phyloP scores from a whole-genome alignment of 2,329 filamentous ascomycete species.

The Clarireedia hainanense region DNA sequence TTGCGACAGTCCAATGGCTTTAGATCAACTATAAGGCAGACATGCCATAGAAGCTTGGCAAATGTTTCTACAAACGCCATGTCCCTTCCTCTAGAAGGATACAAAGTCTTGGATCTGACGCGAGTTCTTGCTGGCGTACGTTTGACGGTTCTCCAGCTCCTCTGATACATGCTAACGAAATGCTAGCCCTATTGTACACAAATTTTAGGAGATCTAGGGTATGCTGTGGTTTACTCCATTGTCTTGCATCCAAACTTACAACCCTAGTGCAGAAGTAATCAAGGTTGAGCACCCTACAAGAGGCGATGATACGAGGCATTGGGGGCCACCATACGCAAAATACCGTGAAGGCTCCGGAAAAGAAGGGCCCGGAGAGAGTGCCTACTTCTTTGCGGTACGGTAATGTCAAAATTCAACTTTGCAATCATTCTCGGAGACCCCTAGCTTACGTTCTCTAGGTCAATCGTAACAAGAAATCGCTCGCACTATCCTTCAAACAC shows the following conservation, averaged over 20 bases:
- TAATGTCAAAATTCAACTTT: no score
- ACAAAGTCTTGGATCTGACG: slow-evolving; percentile 92
- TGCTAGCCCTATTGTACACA: slow-evolving; percentile 90
- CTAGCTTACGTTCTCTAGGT: slow-evolving; percentile 45
- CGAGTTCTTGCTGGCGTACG: slow-evolving; percentile 87
- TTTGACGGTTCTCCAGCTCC: slow-evolving; percentile 17
- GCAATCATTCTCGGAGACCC: not conserved
- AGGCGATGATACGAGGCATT: slow-evolving; percentile 90
- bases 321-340: slow-evolving; percentile 88
- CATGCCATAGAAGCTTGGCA: slow-evolving; percentile 18
- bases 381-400: slow-evolving; percentile 82
- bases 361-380: slow-evolving; percentile 77
- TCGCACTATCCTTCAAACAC: slow-evolving; percentile 86
- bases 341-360: slow-evolving; percentile 55
- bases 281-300: slow-evolving; percentile 91
- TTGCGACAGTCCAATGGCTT: slow-evolving; percentile 15
- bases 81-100: slow-evolving; percentile 69
- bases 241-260: slow-evolving; percentile 9
- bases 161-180: slow-evolving; percentile 1
- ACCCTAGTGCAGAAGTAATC: slow-evolving; percentile 78
- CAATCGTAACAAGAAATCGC: slow-evolving; percentile 94
- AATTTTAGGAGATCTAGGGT: slow-evolving; percentile 94
- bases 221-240: slow-evolving; percentile 33
- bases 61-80: slow-evolving; percentile 24
- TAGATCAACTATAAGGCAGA: slow-evolving; percentile 1